These are phyloP conservation scores for Golubevia sp. DNA, from an alignment of 1,284 basidiomycete species.

Conservation along the genomic window DNA sequence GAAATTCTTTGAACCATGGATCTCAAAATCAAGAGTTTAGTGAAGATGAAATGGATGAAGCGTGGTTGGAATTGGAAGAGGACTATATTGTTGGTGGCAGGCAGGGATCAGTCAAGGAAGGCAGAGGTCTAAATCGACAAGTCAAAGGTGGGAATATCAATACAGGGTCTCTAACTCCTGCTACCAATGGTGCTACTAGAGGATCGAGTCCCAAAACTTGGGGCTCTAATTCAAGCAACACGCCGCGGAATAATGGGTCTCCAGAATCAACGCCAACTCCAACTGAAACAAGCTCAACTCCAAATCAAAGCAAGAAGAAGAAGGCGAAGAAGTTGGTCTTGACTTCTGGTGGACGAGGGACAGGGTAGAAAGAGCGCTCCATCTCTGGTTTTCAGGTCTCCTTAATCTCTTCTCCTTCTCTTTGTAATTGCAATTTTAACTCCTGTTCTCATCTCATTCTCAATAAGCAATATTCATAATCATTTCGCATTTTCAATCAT, in stretches of 20 bases:
- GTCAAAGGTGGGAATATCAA: constrained; percentile 5
- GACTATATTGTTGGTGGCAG: constrained; percentile 42
- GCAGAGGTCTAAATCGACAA: constrained; percentile 25
- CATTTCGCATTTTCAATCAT: no score
- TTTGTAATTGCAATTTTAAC: no score
- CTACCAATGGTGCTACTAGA: neutral
- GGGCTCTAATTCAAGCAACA: neutral
- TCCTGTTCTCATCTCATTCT: no score
- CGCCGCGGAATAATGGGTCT: constrained; percentile 1
- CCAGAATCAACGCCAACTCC: neutral
- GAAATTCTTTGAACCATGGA: neutral
- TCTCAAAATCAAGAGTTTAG: constrained; percentile 17
- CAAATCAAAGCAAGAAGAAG: constrained; percentile 19
- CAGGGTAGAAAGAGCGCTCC: no score
- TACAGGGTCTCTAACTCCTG: neutral
- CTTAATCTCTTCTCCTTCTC: no score
- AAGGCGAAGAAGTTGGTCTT: constrained; percentile 56
- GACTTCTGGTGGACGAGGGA: constrained; percentile 39
- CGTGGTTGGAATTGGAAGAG: constrained; percentile 55
- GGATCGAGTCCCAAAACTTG: neutral
- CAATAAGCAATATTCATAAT: no score
- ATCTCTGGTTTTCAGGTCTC: no score
- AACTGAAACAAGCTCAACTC: neutral
- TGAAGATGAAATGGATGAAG: constrained; percentile 47
- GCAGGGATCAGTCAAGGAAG: constrained; percentile 12